Conservation (phyloP, 106 monocot species). For the Dioscorea alata region DNA sequence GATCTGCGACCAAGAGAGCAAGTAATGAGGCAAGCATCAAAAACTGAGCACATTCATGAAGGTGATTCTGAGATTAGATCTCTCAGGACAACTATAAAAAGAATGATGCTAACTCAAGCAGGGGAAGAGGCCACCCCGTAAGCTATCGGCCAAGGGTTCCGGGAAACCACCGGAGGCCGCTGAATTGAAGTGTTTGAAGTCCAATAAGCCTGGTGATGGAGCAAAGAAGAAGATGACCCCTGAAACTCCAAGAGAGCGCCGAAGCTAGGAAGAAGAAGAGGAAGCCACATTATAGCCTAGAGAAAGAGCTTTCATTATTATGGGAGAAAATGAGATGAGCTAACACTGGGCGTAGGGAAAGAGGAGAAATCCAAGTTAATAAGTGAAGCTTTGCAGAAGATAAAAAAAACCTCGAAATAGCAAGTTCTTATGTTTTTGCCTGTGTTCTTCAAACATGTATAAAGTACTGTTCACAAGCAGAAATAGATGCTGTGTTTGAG, state of each 20-base stretch:
- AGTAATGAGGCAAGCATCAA: slow-evolving; percentile 32
- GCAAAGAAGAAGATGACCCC: slow-evolving; percentile 13
- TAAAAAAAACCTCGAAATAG: slow-evolving; percentile 79
- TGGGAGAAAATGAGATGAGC: slow-evolving; percentile 92
- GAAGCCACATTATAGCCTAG: slow-evolving; percentile 34
- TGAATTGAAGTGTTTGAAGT: not conserved
- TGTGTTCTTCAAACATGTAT: slow-evolving; percentile 94
- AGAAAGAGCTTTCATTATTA: slow-evolving; percentile 59
- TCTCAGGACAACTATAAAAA: slow-evolving; percentile 30
- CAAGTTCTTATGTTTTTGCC: slow-evolving; percentile 77
- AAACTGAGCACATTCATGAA: slow-evolving; percentile 32
- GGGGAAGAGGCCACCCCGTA: slow-evolving; percentile 14
- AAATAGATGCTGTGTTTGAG: slow-evolving; percentile 68
- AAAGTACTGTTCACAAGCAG: slow-evolving; percentile 71
- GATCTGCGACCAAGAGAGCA: slow-evolving; percentile 28
- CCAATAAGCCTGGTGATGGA: not conserved
- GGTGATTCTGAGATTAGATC: slow-evolving; percentile 48
- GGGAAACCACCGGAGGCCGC: not conserved
- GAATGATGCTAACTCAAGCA: slow-evolving; percentile 65
- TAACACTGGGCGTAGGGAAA: slow-evolving; percentile 38
- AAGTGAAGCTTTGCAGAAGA: slow-evolving; percentile 69
- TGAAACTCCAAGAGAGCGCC: slow-evolving; percentile 18
- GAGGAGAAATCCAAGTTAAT: slow-evolving; percentile 66
- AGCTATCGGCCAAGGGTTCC: not conserved
- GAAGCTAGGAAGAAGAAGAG: slow-evolving; percentile 41